Base-by-base conservation (phyloP, 2,329 filamentous ascomycete genomes). In the Fusarium nygamai region DNA sequence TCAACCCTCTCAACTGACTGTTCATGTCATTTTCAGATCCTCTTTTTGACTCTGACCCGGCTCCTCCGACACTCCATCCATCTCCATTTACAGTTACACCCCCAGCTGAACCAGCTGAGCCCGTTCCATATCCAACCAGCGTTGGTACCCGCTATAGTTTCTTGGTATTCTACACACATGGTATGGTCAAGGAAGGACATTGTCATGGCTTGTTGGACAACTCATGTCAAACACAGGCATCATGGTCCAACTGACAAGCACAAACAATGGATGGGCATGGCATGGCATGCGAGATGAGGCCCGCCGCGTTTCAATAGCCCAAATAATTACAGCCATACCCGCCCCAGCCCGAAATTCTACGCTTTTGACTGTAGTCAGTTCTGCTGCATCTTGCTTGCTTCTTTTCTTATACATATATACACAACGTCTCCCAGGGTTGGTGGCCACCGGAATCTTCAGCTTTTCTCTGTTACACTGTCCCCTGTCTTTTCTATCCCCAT, bases 241-340 rank as follows among this genome's bases (percentile, higher is more conserved):
- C 67, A 63, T 67, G 57, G n/a, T 51, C 41, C 43, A 67, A 57
- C 54, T 61, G 56, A 36, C 48, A 43, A 61, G 51, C 33, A 74
- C 65, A 67, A 70, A 50, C 36, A 71, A 59, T 56, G 39, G 69
- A 61, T 41, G 43, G 69, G 44, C 71, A 73, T 64, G 70, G 44
- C 71, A 73, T 64, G 70, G 41, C 73, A 73, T 64, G 70, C 66
- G 69, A 75, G 75, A 75, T 78, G 76, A 78, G 76, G 76, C 76
- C 76, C 74, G 72, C 76, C 61, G 72, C 36, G 53, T 61, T 74
- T 69, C 66, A 78, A 76, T 78, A 73, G 72, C 66, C 39, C 34
- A 71, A 69, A 63, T 68, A 38, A 38, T 38, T 38, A 41, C 54
- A 71, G 44, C 62, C 73, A 67, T 76, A 75, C 72, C 75, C 74